phyloP scores from a whole-genome alignment of 768 basidiomycete species.

The Leccinum aurantiacum region DNA sequence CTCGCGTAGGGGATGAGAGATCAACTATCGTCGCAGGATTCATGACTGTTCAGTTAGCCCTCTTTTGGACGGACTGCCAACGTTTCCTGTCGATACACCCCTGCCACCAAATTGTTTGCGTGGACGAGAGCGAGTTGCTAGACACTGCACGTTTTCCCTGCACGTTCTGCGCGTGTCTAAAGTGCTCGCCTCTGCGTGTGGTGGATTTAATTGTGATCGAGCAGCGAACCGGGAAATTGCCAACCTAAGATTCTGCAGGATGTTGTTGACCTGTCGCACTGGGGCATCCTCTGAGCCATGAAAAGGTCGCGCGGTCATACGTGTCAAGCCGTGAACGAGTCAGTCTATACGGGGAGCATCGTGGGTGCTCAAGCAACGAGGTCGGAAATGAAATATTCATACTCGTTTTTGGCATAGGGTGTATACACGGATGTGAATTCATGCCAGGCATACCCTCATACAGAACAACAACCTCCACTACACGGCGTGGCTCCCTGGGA shows the following conservation, averaged over 20 bases:
- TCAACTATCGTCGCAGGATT: too few species aligned
- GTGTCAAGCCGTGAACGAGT: neutral
- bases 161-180: constrained; percentile 61
- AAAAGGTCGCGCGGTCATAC: neutral
- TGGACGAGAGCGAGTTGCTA: constrained; percentile 18
- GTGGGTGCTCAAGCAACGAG: neutral
- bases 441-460: constrained; percentile 35
- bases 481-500: constrained; percentile 1
- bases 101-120: too few species aligned
- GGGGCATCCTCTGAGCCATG: constrained; percentile 17
- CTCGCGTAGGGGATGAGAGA: too few species aligned
- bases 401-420: constrained; percentile 26
- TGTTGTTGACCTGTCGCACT: constrained; percentile 29
- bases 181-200: constrained; percentile 63
- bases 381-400: constrained; percentile 17
- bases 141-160: constrained; percentile 26
- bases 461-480: constrained; percentile 8
- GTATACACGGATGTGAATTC: constrained; percentile 32
- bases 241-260: constrained; percentile 31
- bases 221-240: constrained; percentile 1
- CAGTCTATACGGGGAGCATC: neutral
- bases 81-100: too few species aligned
- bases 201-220: neutral
- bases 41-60: too few species aligned
- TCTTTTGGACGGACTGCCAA: too few species aligned